Evolutionary conservation across 129 eudicot species (phyloP).

Genomic region (Flaveria ramosissima): DNA sequence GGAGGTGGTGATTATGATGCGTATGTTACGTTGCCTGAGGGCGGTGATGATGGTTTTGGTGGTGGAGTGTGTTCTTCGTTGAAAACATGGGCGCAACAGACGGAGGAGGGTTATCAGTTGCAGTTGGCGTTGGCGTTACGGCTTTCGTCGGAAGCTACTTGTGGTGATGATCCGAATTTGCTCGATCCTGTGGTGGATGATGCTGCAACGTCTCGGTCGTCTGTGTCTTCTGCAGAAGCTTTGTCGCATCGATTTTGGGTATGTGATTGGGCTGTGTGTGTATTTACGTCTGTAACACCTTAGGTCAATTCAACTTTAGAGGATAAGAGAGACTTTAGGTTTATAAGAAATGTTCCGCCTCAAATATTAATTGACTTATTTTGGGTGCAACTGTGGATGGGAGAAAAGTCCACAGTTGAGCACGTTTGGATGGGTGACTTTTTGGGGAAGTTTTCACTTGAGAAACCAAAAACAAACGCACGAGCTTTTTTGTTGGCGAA

Average conservation of each 20-base stretch:
- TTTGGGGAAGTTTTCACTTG: no score
- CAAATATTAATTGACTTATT: no score
- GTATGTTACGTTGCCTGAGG: constrained; percentile 4
- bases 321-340: no score
- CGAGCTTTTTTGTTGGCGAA: no score
- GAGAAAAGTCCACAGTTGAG: no score
- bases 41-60: constrained; percentile 34
- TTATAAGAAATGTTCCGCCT: no score
- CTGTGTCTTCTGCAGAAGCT: constrained; percentile 49
- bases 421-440: no score
- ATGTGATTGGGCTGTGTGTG: background rate
- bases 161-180: constrained; percentile 82
- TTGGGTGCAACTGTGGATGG: no score
- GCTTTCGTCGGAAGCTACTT: constrained; percentile 74
- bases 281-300: background rate
- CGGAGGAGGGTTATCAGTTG: constrained; percentile 90
- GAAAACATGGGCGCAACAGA: constrained; percentile 95
- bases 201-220: constrained; percentile 26
- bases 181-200: constrained; percentile 65
- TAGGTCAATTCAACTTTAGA: no score
- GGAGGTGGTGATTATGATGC: constrained; percentile 28
- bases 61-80: constrained; percentile 47
- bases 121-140: constrained; percentile 90
- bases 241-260: constrained; percentile 93
- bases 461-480: no score